phyloP scores from a whole-genome alignment of 2,329 filamentous ascomycete species.

The Aspergillus pseudoglaucus region DNA sequence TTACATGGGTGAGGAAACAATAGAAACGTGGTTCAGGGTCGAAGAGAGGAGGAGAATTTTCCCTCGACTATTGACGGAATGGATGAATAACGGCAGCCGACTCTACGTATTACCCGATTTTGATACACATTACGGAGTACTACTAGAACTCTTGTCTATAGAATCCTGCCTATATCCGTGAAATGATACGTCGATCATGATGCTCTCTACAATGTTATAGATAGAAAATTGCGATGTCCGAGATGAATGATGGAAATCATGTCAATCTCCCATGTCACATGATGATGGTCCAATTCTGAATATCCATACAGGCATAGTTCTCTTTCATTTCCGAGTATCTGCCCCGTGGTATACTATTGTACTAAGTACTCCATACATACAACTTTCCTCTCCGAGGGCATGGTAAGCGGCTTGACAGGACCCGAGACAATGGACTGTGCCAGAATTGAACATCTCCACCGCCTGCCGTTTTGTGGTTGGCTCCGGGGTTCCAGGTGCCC shows the following conservation, averaged over 20 bases:
- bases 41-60: too few relatives aligned
- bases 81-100: too few relatives aligned
- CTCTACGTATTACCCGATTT: too few relatives aligned
- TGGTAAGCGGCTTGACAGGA: conserved; percentile 12
- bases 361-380: too few relatives aligned
- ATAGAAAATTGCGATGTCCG: neutral
- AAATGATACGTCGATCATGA: too few relatives aligned
- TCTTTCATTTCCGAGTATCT: neutral
- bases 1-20: too few relatives aligned
- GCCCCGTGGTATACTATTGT: neutral
- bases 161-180: too few relatives aligned
- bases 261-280: neutral
- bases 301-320: neutral
- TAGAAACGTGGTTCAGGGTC: too few relatives aligned
- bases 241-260: neutral
- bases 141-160: too few relatives aligned
- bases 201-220: neutral
- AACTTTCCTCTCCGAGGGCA: neutral
- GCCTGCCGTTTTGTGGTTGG: neutral
- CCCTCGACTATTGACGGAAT: too few relatives aligned
- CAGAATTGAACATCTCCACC: neutral
- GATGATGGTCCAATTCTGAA: neutral
- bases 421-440: conserved; percentile 16
- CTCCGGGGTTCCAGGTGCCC: neutral
- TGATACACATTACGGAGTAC: too few relatives aligned